phyloP scores from a whole-genome alignment of 257 asterid genomes.

The Gentiana straminea region DNA sequence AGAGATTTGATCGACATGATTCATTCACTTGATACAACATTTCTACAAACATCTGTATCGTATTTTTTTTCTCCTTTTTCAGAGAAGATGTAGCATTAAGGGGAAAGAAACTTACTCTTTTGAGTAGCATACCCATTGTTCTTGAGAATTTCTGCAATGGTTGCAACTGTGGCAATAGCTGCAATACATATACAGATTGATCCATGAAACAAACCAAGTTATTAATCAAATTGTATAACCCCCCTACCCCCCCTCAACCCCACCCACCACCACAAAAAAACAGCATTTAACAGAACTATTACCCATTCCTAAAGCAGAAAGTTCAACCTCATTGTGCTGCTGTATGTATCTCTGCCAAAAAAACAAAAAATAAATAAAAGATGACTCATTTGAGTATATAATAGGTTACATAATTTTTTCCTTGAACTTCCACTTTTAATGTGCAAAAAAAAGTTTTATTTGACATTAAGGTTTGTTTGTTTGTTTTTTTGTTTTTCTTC shows the following conservation, averaged over 20 bases:
- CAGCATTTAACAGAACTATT: conserved; percentile 5
- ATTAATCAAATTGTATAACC: too few relatives aligned
- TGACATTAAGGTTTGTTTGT: too few relatives aligned
- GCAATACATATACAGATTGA: conserved; percentile 1
- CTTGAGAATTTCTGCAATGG: conserved; percentile 83
- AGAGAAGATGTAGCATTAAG: neutral
- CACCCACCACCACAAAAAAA: neutral
- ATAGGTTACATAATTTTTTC: too few relatives aligned
- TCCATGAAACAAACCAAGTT: neutral
- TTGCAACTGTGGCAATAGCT: conserved; percentile 92
- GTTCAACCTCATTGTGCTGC: conserved; percentile 90
- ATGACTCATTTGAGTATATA: neutral
- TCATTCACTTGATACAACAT: too few relatives aligned
- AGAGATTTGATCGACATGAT: too few relatives aligned
- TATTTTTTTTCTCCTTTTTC: neutral
- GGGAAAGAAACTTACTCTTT: conserved; percentile 41
- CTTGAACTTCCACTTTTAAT: too few relatives aligned
- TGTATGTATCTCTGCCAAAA: conserved; percentile 74
- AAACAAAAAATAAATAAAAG: neutral
- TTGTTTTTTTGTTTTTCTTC: too few relatives aligned
- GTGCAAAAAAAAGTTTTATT: too few relatives aligned
- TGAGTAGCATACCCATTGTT: conserved; percentile 73
- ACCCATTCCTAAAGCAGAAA: conserved; percentile 99
- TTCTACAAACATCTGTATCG: too few relatives aligned
- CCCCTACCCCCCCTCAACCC: too few relatives aligned